A percentile compares a stretch with the other conserved stretches of the same genome.
Conservation (phyloP, 768 basidiomycete species). For the Goffeauzyma gilvescens region DNA sequence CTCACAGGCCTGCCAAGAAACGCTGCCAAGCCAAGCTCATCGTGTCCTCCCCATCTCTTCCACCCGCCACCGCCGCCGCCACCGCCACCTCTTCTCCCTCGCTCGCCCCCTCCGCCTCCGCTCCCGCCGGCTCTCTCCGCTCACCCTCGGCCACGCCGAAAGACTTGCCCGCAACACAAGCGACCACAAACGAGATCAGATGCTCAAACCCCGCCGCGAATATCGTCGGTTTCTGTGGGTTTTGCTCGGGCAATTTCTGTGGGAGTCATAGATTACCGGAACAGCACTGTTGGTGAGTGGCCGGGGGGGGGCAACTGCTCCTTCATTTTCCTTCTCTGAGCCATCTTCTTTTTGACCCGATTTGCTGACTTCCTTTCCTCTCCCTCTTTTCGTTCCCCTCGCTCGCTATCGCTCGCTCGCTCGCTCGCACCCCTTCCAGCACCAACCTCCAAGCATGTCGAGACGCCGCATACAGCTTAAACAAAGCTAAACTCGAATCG, state of each 20-base stretch:
- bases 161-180: slow-evolving; percentile 17
- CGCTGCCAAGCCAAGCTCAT: slow-evolving; percentile 25
- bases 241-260: slow-evolving; percentile 27
- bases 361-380: neutral
- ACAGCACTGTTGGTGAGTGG: slow-evolving; percentile 29
- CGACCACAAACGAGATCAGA: slow-evolving; percentile 25
- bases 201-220: slow-evolving; percentile 26
- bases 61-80: slow-evolving; percentile 19
- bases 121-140: slow-evolving; percentile 2
- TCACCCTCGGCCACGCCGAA: neutral
- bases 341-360: neutral
- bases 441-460: slow-evolving; percentile 28
- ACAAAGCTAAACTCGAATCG: slow-evolving; percentile 28
- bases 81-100: slow-evolving; percentile 13
- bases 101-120: slow-evolving; percentile 1
- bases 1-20: slow-evolving; percentile 29
- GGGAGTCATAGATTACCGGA: slow-evolving; percentile 27
- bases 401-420: neutral
- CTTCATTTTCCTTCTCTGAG: neutral
- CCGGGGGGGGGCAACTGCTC: neutral
- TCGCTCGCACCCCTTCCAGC: slow-evolving; percentile 9
- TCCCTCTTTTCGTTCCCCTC: neutral
- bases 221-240: slow-evolving; percentile 27
- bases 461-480: slow-evolving; percentile 29
- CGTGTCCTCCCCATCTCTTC: slow-evolving; percentile 16